A percentile compares a stretch with the other conserved stretches of the same genome.
These are phyloP conservation scores for Fusarium austroafricanum DNA, from an alignment of 2,329 filamentous ascomycete genomes.

Conservation along the genomic window DNA sequence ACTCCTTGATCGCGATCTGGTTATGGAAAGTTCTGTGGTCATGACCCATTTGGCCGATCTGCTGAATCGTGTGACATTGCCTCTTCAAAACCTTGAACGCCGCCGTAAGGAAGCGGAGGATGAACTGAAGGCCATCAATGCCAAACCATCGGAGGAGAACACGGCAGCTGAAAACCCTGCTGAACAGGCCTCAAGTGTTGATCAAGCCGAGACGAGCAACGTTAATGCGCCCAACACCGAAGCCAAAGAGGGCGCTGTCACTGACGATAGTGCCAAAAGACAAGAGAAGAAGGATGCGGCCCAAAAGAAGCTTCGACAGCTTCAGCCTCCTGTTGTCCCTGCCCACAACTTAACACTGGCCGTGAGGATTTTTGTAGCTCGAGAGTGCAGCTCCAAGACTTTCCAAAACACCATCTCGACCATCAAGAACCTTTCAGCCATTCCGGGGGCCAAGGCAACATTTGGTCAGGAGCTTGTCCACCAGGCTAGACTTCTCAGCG, in stretches of 20 bases:
- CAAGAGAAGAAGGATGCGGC: slow-evolving; percentile 55
- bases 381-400: slow-evolving; percentile 96
- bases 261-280: slow-evolving; percentile 45
- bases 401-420: slow-evolving; percentile 98
- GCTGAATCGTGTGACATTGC: slow-evolving; percentile 87
- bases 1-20: slow-evolving; percentile 90
- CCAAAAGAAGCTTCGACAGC: slow-evolving; percentile 65
- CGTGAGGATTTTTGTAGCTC: slow-evolving; percentile 95
- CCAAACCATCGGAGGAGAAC: slow-evolving; percentile 53
- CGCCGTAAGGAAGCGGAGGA: slow-evolving; percentile 81
- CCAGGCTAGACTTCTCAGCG: slow-evolving; percentile 86
- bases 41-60: slow-evolving; percentile 94
- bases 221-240: slow-evolving; percentile 42
- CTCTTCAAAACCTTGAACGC: slow-evolving; percentile 83
- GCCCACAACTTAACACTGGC: slow-evolving; percentile 90
- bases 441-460: slow-evolving; percentile 87
- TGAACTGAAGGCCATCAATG: slow-evolving; percentile 57
- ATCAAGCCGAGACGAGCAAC: slow-evolving; percentile 49
- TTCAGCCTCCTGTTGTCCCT: slow-evolving; percentile 87
- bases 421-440: slow-evolving; percentile 97
- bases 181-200: slow-evolving; percentile 42
- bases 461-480: slow-evolving; percentile 94
- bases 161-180: slow-evolving; percentile 38
- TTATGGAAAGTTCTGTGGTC: slow-evolving; percentile 96
- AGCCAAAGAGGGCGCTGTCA: slow-evolving; percentile 42